Evolutionary conservation across 257 asterid species (phyloP), one percentile per base, ranked within the genome.

Genomic region (Solanum raphanifolium): DNA sequence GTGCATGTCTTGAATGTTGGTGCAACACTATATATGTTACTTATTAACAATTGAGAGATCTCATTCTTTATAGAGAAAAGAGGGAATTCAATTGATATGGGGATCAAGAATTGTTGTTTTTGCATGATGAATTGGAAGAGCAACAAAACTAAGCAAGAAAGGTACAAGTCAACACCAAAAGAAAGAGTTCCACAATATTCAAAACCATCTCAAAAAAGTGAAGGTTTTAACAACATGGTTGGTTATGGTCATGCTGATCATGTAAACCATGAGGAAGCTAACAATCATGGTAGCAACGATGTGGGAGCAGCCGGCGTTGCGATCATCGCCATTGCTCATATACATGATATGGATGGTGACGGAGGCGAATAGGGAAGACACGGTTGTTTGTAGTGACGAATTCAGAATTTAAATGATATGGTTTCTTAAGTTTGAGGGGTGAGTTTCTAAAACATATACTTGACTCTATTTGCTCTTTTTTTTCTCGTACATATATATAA

Each of bases 291-390:
- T 4, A 39, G 23, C 34, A 76, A 68, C 87, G 60, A 71, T 7
- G 66, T 55, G 5, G 89, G 36, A 29, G 71, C 87, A 88, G 81
- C 78, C 23, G 86, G 83, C 4, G 86, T 36, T 31, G 60, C 73
- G 29, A 78, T 85, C n/a, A 82, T 85, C 3, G 86, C 86, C 27
- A 74, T 85, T 13, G 55, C 86, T 60, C 87, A 87, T 27, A n/a
- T 39, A 18, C 74, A 88, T 87, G 83, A 69, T 34, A 41, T 73
- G 43, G 88, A 46, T 15, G 88, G 86, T 16, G 41, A 88, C 13
- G 79, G 18, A 9, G 48, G 82, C 36, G 91, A 89, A 13, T 85
- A 89, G 88, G 69, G 78, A 71, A 18, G 89, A 21, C 21, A 86
- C 74, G 3, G 11, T 4, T 86, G 73, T 7, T 18, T 65, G 38